Evolutionary conservation across 257 asterid species (phyloP), one percentile per base, ranked within the genome.

Genomic region (Solanum pennellii): DNA sequence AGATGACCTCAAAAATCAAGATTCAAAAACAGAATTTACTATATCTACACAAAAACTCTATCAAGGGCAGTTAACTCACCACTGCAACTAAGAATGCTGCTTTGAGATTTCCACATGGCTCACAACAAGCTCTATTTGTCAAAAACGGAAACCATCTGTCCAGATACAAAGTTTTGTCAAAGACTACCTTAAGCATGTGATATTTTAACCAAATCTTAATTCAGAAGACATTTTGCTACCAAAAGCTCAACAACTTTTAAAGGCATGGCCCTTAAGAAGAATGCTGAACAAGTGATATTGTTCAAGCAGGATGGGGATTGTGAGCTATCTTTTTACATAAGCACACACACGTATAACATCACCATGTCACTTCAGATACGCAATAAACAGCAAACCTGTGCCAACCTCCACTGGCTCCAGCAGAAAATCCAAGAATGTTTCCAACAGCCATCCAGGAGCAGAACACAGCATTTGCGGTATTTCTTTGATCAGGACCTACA

Each of bases 361-460:
- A 83, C 45, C 33, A 41, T 47, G 83, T 23, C 79, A 89, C 89
- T 68, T 72, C 89, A 83, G 47, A 37, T 80, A 60, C 75, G 39
- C 69, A 69, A 47, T 80, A 86, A 85, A 86, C 45, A 83, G 84
- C 89, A 87, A 88, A 97, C 99, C 98, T 94, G 94, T 95, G 95
- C 99, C 99, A 97, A 86, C 90, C 91, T 90, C 99, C 99, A 87
- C 99, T 97, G 56, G 99, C 94, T 87, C 99, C 99, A 47, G 99
- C 87, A 84, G 99, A 97, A 93, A 97, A 97, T 88, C 99, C 99
- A 72, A 97, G 93, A 93, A 97, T 96, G 89, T 97, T 97, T 83
- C 99, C 99, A 89, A 97, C 96, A 83, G 99, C 99, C 99, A 97
- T 97, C 99, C 99, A 97, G 27, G 95, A 89, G 92, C 99, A 96